These are phyloP conservation scores for Fomitopsis betulina DNA, from an alignment of 1,284 basidiomycete genomes.

Conservation along the genomic window DNA sequence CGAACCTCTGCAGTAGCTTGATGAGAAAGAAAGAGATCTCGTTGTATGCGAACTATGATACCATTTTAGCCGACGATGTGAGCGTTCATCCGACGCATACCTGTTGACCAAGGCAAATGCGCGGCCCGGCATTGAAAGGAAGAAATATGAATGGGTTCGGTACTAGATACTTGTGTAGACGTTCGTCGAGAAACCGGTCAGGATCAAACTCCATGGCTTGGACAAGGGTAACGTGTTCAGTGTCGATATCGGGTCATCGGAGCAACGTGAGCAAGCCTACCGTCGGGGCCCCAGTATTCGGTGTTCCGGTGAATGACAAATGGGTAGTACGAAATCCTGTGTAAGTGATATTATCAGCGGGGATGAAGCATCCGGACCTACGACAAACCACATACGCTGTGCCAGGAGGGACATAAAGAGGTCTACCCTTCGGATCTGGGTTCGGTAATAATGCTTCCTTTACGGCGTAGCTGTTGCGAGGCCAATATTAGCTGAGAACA, in stretches of 20 bases:
- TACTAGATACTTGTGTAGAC: constrained; percentile 28
- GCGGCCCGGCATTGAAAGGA: constrained; percentile 44
- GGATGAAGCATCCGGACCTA: neutral
- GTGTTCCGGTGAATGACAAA: constrained; percentile 27
- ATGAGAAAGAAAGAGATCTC: constrained; percentile 39
- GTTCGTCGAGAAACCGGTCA: constrained; percentile 35
- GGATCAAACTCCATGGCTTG: constrained; percentile 38
- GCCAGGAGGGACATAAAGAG: constrained; percentile 20
- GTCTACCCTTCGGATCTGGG: constrained; percentile 18
- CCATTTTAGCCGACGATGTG: no score
- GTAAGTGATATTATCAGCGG: neutral
- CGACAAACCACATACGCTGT: constrained; percentile 14
- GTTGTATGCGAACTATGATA: constrained; percentile 36
- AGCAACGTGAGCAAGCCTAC: constrained; percentile 6
- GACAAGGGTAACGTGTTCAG: neutral
- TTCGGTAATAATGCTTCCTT: constrained; percentile 19
- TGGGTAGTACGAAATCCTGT: constrained; percentile 19
- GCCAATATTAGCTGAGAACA: neutral
- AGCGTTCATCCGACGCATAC: no score
- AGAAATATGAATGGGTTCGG: constrained; percentile 42
- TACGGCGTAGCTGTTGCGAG: constrained; percentile 16
- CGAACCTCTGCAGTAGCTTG: constrained; percentile 43
- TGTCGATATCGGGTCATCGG: neutral
- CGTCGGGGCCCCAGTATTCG: constrained; percentile 28
- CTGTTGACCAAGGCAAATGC: constrained; percentile 36